phyloP scores from a whole-genome alignment of 2,329 filamentous ascomycete species.

The Coleophoma eucalyptorum region DNA sequence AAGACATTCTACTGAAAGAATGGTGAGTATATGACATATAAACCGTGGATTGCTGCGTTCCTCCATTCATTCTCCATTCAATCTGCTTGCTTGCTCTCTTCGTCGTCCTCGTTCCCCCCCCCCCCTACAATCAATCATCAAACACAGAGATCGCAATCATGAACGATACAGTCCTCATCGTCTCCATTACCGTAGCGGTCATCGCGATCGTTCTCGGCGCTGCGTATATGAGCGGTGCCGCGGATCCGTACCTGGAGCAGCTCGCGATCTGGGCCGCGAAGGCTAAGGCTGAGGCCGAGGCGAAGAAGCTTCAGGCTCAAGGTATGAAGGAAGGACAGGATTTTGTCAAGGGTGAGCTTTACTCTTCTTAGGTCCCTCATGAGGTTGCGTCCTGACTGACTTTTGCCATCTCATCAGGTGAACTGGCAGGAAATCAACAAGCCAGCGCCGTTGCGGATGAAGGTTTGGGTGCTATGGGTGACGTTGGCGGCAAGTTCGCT shows the following conservation, averaged over 20 bases:
- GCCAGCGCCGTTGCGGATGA: constrained; percentile 24
- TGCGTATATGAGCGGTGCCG: constrained; percentile 33
- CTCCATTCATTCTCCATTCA: no score
- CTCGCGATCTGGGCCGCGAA: constrained; percentile 34
- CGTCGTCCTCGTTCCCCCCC: no score
- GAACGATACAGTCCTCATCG: constrained; percentile 19
- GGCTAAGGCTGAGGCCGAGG: constrained; percentile 35
- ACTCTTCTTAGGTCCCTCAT: not conserved
- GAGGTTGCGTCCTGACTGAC: not conserved
- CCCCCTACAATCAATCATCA: not conserved
- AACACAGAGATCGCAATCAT: constrained; percentile 8
- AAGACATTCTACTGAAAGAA: no score
- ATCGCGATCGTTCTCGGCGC: constrained; percentile 26
- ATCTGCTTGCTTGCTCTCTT: no score
- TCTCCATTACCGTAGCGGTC: constrained; percentile 26
- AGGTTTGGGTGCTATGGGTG: constrained; percentile 16
- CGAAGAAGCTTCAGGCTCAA: constrained; percentile 33
- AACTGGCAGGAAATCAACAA: constrained; percentile 33
- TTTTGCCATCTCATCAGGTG: constrained; percentile 16
- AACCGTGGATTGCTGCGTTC: no score
- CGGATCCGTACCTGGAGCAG: constrained; percentile 34
- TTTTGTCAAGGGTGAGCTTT: constrained; percentile 29
- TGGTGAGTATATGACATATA: no score
- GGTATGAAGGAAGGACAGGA: constrained; percentile 35
- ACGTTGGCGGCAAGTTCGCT: constrained; percentile 1